phyloP scores from a whole-genome alignment of 2,329 filamentous ascomycete species.

The Penicillium sp. region DNA sequence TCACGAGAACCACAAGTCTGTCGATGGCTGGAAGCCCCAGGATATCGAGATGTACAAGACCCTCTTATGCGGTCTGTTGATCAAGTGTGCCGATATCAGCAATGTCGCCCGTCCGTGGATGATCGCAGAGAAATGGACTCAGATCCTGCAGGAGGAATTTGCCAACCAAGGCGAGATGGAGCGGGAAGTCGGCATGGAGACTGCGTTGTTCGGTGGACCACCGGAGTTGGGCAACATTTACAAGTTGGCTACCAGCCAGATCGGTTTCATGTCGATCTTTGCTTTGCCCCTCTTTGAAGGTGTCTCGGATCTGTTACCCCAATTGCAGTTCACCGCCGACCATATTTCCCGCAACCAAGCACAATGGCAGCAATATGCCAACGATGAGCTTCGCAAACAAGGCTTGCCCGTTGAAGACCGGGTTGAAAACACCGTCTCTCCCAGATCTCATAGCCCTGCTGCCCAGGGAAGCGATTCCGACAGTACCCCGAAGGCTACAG shows the following conservation, averaged over 20 bases:
- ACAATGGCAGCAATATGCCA: slow-evolving; percentile 56
- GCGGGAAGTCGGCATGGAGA: slow-evolving; percentile 77
- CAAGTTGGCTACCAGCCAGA: slow-evolving; percentile 81
- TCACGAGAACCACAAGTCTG: slow-evolving; percentile 59
- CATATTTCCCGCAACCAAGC: slow-evolving; percentile 75
- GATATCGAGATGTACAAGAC: slow-evolving; percentile 72
- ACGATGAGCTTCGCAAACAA: slow-evolving; percentile 30
- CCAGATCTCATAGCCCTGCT: slow-evolving; percentile 36
- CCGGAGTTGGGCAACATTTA: slow-evolving; percentile 78
- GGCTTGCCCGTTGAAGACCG: slow-evolving; percentile 22
- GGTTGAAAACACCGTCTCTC: slow-evolving; percentile 30
- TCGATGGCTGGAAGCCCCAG: slow-evolving; percentile 73
- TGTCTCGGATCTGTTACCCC: slow-evolving; percentile 79
- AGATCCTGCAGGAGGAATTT: slow-evolving; percentile 93
- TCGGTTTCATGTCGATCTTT: slow-evolving; percentile 96
- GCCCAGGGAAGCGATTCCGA: slow-evolving; percentile 4
- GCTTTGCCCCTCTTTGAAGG: slow-evolving; percentile 87
- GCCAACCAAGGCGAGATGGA: slow-evolving; percentile 92
- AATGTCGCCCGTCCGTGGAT: slow-evolving; percentile 88
- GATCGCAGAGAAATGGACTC: slow-evolving; percentile 83
- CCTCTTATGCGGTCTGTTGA: slow-evolving; percentile 82
- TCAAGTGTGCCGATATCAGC: slow-evolving; percentile 98
- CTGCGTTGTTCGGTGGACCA: slow-evolving; percentile 75
- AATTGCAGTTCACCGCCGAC: slow-evolving; percentile 76
- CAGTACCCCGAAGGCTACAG: slow-evolving; percentile 8